Percentiles rank a stretch among this genome's conserved stretches.
These are phyloP conservation scores for Primulina tabacum DNA, from an alignment of 257 asterid species.

Conservation along the genomic window DNA sequence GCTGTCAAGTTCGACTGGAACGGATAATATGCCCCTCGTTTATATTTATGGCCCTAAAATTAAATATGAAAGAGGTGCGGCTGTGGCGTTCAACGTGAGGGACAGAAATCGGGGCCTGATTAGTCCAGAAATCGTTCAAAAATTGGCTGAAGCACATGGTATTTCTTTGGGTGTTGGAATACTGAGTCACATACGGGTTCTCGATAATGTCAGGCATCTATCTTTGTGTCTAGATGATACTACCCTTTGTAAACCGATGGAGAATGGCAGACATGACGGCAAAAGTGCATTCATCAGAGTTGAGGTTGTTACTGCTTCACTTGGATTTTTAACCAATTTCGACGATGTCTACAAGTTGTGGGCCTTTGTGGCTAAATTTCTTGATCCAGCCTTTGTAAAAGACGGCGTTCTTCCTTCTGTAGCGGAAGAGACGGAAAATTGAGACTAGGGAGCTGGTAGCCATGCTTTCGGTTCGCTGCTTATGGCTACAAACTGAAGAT, in stretches of 20 bases:
- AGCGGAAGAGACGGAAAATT: constrained; percentile 60
- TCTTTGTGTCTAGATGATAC: constrained; percentile 62
- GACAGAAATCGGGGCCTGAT: constrained; percentile 70
- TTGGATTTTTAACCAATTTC: constrained; percentile 76
- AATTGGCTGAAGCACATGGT: constrained; percentile 68
- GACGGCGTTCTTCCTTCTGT: constrained; percentile 69
- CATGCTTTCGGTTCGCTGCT: constrained; percentile 17
- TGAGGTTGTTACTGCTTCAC: constrained; percentile 97
- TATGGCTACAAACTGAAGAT: constrained; percentile 20
- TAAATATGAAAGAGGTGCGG: constrained; percentile 96
- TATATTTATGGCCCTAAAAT: constrained; percentile 94
- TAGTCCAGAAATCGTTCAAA: constrained; percentile 80
- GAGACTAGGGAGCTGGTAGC: constrained; percentile 23
- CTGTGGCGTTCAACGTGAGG: constrained; percentile 84
- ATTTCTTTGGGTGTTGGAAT: constrained; percentile 87
- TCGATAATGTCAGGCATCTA: constrained; percentile 60
- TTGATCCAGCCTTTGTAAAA: constrained; percentile 69
- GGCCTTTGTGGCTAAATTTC: constrained; percentile 94
- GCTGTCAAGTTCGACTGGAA: constrained; percentile 48
- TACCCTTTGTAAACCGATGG: constrained; percentile 94
- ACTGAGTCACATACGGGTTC: constrained; percentile 73
- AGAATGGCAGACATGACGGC: constrained; percentile 35
- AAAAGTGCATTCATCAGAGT: constrained; percentile 82
- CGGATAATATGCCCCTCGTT: constrained; percentile 54
- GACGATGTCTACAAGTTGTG: constrained; percentile 94